Percentiles rank a stretch among this genome's conserved stretches.
phyloP scores from a whole-genome alignment of 768 basidiomycete species.

The Pleurotus djamor region DNA sequence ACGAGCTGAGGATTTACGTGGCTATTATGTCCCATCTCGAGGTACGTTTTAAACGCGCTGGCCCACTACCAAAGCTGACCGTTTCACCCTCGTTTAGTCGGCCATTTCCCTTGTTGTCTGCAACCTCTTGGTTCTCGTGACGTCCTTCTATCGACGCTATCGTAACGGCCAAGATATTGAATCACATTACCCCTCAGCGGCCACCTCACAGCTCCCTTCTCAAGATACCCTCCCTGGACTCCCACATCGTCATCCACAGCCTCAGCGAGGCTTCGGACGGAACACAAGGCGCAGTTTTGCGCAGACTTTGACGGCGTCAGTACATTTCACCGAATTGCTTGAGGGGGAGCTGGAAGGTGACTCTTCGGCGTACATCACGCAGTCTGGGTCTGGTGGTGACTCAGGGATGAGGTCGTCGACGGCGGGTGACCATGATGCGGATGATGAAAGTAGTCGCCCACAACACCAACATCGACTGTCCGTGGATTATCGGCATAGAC shows the following conservation, averaged over 20 bases:
- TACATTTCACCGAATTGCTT: neutral
- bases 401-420: neutral
- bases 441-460: too few relatives aligned
- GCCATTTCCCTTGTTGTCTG: constrained; percentile 4
- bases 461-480: too few relatives aligned
- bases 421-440: neutral
- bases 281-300: too few relatives aligned
- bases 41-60: neutral
- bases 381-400: neutral
- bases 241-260: neutral
- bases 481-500: too few relatives aligned
- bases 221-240: neutral
- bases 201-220: neutral
- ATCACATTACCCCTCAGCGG: neutral
- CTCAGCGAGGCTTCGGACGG: too few relatives aligned
- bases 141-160: constrained; percentile 1
- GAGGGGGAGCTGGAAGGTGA: neutral
- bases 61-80: neutral
- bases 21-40: neutral
- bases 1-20: neutral
- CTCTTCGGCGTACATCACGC: neutral
- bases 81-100: neutral
- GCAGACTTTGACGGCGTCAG: neutral
- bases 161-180: constrained; percentile 2
- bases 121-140: constrained; percentile 8